These are phyloP conservation scores for Aspergillus bombycis DNA, from an alignment of 2,329 filamentous ascomycete species.

Conservation along the genomic window DNA sequence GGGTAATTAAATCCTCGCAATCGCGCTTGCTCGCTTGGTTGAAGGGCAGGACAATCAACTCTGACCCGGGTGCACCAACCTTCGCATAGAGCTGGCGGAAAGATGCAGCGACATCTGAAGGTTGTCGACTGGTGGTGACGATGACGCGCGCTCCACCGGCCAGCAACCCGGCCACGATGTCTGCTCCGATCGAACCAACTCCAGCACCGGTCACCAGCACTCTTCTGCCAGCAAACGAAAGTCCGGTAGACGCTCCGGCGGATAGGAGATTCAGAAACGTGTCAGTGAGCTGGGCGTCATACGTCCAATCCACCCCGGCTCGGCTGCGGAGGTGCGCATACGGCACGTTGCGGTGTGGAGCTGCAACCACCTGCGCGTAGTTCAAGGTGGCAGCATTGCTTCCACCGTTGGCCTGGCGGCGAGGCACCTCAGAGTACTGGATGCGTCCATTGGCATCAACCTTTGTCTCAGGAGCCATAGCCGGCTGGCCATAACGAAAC, in stretches of 20 bases:
- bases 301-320: neutral
- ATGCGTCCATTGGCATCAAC: constrained; percentile 96
- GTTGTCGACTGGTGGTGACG: constrained; percentile 96
- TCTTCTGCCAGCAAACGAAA: constrained; percentile 93
- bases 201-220: constrained; percentile 98
- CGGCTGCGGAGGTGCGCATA: neutral
- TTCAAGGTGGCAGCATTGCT: neutral
- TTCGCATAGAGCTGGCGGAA: constrained; percentile 98
- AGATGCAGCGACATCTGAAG: constrained; percentile 83
- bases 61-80: constrained; percentile 88
- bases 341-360: neutral
- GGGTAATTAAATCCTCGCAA: constrained; percentile 87
- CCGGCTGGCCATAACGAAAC: constrained; percentile 11
- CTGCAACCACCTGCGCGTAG: neutral
- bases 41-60: constrained; percentile 97
- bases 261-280: constrained; percentile 86
- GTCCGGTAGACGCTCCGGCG: constrained; percentile 80
- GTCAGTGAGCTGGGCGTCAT: neutral
- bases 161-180: constrained; percentile 92
- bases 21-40: constrained; percentile 99
- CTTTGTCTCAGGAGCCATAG: constrained; percentile 68
- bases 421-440: constrained; percentile 17
- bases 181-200: constrained; percentile 95
- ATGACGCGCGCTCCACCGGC: constrained; percentile 96
- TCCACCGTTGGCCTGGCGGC: neutral